Base-by-base conservation (phyloP, 495 filamentous ascomycete species). In the Trichoderma parareesei region DNA sequence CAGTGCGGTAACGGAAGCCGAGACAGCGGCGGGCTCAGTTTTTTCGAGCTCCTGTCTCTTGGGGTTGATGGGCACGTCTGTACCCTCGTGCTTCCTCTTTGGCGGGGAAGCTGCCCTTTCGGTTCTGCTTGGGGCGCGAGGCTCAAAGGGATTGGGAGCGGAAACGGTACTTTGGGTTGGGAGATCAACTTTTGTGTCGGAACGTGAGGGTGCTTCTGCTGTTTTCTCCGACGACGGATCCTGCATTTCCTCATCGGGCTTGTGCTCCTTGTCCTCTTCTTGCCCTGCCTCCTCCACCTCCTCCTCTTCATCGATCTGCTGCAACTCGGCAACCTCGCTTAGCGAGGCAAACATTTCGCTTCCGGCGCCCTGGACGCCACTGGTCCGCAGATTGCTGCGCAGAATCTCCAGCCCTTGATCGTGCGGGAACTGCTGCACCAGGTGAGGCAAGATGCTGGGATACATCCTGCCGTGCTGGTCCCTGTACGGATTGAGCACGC, bases 381-480 rank as follows among this genome's bases (percentile, higher is more conserved):
- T 79, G 0, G 89, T 88, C 40, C 87, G 78, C 7, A 96, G 75
- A 64, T 79, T 80, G 53, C 75, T 76, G 55, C 79, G 70, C 63
- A 97, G 67, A 18, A 84, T 80, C 73, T 96, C 91, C 0, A 93
- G 88, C 18, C 81, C 82, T 64, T 84, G 74, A 55, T 85, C 80
- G 40, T 78, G 75, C 1, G 85, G 77, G 69, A 85, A 88, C 53
- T 77, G 77, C 63, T 84, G 77, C 35, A 82, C 83, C 37, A 96
- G 76, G 67, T 93, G 88, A 7, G 92, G 92, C 38, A 97, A 74
- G 60, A 96, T 87, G 69, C 88, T 91, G 14, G 85, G 77, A 64
- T 82, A 82, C 46, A 79, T 79, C 38, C 81, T 81, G 3, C 85
- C 84, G 55, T 82, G 82, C 55, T 78, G 76, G 43, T 82, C 82